phyloP scores from a whole-genome alignment of 2,329 filamentous ascomycete species.

The Pestalotiopsis fici region DNA sequence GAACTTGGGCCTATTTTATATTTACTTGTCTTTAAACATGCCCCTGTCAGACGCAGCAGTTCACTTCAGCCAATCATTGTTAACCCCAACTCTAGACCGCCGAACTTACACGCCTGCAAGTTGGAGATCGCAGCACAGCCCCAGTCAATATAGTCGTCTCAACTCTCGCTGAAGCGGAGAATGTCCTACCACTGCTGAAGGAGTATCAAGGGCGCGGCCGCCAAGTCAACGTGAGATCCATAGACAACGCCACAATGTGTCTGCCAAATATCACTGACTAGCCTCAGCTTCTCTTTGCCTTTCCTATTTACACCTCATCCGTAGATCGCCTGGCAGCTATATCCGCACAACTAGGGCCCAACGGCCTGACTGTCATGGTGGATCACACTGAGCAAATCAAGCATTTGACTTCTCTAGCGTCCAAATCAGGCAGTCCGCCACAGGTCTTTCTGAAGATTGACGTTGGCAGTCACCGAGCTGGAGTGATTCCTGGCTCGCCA shows the following conservation, averaged over 20 bases:
- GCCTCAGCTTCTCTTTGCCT: constrained; percentile 66
- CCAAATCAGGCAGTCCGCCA: constrained; percentile 46
- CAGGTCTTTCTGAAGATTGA: constrained; percentile 74
- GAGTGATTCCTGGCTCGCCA: constrained; percentile 54
- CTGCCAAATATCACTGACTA: constrained; percentile 13
- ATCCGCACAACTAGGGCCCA: constrained; percentile 54
- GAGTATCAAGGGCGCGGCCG: constrained; percentile 57
- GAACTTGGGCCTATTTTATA: neutral
- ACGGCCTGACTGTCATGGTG: constrained; percentile 64
- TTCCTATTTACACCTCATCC: constrained; percentile 65
- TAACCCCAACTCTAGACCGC: constrained; percentile 51
- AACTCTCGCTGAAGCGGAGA: constrained; percentile 74
- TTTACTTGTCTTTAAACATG: neutral
- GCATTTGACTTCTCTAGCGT: constrained; percentile 41
- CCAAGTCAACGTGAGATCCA: constrained; percentile 53
- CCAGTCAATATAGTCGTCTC: constrained; percentile 69
- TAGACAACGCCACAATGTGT: neutral
- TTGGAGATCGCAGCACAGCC: constrained; percentile 52
- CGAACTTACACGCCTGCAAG: constrained; percentile 68
- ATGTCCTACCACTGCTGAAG: constrained; percentile 59
- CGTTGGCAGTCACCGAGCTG: constrained; percentile 71
- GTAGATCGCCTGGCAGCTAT: constrained; percentile 61
- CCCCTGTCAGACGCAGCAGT: neutral
- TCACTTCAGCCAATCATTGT: neutral
- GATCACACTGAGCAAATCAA: constrained; percentile 67